A percentile compares a stretch with the other conserved stretches of the same genome.
These are phyloP conservation scores for Tolypocladium guangdongense DNA, from an alignment of 2,329 filamentous ascomycete species.

Conservation along the genomic window DNA sequence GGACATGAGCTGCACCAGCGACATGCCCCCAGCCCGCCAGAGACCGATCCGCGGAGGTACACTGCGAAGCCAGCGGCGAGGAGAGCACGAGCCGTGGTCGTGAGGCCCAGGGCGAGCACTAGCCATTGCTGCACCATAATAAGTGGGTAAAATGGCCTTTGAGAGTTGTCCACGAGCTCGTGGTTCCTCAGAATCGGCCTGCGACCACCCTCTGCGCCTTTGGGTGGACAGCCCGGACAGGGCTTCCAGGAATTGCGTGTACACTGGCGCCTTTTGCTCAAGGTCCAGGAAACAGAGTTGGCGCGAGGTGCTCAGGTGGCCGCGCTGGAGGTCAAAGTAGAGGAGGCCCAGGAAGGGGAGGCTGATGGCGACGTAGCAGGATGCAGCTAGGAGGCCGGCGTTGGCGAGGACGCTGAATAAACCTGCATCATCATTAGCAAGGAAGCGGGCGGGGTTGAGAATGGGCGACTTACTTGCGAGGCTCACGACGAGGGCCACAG, in stretches of 20 bases:
- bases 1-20: conserved; percentile 18
- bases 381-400: conserved; percentile 12
- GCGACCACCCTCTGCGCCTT: too few species aligned
- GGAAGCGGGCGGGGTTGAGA: not conserved
- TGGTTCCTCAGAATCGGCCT: conserved; percentile 30
- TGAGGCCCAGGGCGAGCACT: conserved; percentile 36
- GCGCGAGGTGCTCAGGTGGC: conserved; percentile 30
- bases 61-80: conserved; percentile 37
- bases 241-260: conserved; percentile 32
- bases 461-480: conserved; percentile 18
- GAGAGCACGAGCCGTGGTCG: conserved; percentile 34
- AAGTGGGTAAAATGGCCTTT: conserved; percentile 46
- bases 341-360: conserved; percentile 30
- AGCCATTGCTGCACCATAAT: conserved; percentile 48
- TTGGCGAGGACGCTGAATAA: conserved; percentile 18
- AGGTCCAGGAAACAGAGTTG: conserved; percentile 31
- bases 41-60: conserved; percentile 13
- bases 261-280: conserved; percentile 28
- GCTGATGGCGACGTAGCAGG: conserved; percentile 24
- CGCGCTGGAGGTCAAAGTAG: conserved; percentile 31
- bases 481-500: conserved; percentile 21
- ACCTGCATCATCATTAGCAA: conserved; percentile 12
- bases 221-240: conserved; percentile 33
- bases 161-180: conserved; percentile 38
- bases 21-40: conserved; percentile 20